phyloP scores from a whole-genome alignment of 345 rosid genomes.

The sweet orange (Citrus sinensis) region DVS_A1.0 CM039163.1:10263501-10264000 shows the following conservation, averaged over 20 bases:
- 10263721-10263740: background rate
- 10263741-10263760: background rate
- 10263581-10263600: constrained; percentile 20
- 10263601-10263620: constrained; percentile 20
- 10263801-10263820: background rate
- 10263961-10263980: background rate
- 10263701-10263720: background rate
- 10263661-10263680: background rate
- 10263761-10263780: background rate
- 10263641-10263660: background rate
- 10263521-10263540: constrained; percentile 25
- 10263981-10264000: background rate
- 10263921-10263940: constrained; percentile 1
- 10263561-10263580: constrained; percentile 3
- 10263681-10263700: background rate
- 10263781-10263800: background rate
- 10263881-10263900: constrained; percentile 8
- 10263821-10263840: background rate
- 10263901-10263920: background rate
- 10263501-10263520: background rate
- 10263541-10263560: constrained; percentile 17
- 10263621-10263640: background rate
- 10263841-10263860: background rate
- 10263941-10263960: too few species aligned
- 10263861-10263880: constrained; percentile 9